Evolutionary conservation across 139 green algal species (phyloP).

Genomic region (Desmodesmus armatus): DNA sequence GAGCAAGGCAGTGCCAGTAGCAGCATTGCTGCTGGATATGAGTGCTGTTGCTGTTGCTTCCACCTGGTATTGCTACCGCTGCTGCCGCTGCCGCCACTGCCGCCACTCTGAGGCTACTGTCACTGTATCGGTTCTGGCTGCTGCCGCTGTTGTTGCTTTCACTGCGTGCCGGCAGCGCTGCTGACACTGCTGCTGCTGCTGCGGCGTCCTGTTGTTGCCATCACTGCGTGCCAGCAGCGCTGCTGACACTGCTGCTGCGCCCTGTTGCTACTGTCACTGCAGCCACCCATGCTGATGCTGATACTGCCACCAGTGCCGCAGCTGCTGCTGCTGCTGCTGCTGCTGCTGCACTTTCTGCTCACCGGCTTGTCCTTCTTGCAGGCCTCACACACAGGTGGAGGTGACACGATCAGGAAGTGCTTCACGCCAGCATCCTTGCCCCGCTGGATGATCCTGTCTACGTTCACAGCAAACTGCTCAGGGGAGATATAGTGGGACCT

Average conservation of each 20-base stretch:
- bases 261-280: not conserved
- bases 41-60: not conserved
- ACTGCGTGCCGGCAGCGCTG: not conserved
- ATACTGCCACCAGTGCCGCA: not conserved
- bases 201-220: too few relatives aligned
- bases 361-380: conserved; percentile 26
- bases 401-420: conserved; percentile 41
- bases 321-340: not conserved
- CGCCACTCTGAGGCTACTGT: too few relatives aligned
- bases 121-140: too few relatives aligned
- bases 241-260: not conserved
- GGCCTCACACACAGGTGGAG: conserved; percentile 38
- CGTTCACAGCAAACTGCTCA: conserved; percentile 39
- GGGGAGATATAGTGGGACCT: conserved; percentile 42
- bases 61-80: not conserved
- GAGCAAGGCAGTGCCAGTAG: too few relatives aligned
- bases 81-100: too few relatives aligned
- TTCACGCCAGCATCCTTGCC: conserved; percentile 7
- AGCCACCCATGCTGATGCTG: not conserved
- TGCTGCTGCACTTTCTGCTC: not conserved
- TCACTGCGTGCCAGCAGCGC: not conserved
- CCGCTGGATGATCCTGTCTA: conserved; percentile 15
- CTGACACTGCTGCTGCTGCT: not conserved
- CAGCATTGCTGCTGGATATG: too few relatives aligned
- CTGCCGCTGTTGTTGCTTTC: too few relatives aligned